A percentile compares a stretch with the other conserved stretches of the same genome.
These are phyloP conservation scores for Gracilaria caudata DNA, from an alignment of 23 red algal species.

Conservation along the genomic window DNA sequence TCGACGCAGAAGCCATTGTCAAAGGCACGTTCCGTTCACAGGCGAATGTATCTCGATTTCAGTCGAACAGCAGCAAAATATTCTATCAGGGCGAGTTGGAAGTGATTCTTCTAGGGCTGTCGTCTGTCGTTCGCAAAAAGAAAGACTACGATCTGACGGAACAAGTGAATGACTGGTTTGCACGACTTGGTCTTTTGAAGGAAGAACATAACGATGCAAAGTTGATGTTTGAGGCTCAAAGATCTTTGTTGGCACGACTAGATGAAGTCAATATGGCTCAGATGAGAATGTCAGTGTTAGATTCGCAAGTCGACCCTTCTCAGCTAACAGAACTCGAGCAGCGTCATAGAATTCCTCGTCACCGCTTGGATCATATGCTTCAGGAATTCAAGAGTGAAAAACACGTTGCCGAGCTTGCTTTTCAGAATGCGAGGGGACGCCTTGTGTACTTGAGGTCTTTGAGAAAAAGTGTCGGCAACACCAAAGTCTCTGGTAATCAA, in stretches of 20 bases:
- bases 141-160: neutral
- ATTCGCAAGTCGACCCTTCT: neutral
- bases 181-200: conserved; percentile 16
- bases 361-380: conserved; percentile 8
- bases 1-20: neutral
- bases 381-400: conserved; percentile 29
- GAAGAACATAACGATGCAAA: conserved; percentile 32
- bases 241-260: conserved; percentile 32
- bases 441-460: conserved; percentile 34
- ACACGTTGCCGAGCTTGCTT: conserved; percentile 21
- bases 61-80: conserved; percentile 18
- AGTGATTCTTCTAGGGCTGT: conserved; percentile 31
- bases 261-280: conserved; percentile 62
- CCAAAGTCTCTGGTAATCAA: too few relatives aligned
- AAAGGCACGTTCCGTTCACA: neutral
- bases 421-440: conserved; percentile 34
- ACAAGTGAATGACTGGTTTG: conserved; percentile 34
- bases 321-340: conserved; percentile 15
- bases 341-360: conserved; percentile 22
- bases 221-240: conserved; percentile 48
- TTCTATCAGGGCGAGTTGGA: conserved; percentile 40
- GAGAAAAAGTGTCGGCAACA: neutral
- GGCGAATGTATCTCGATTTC: neutral
- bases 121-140: conserved; percentile 22
- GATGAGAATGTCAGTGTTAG: conserved; percentile 40